Evolutionary conservation across 2,329 filamentous ascomycete species (phyloP).

Genomic region (Xylaria polymorpha): DNA sequence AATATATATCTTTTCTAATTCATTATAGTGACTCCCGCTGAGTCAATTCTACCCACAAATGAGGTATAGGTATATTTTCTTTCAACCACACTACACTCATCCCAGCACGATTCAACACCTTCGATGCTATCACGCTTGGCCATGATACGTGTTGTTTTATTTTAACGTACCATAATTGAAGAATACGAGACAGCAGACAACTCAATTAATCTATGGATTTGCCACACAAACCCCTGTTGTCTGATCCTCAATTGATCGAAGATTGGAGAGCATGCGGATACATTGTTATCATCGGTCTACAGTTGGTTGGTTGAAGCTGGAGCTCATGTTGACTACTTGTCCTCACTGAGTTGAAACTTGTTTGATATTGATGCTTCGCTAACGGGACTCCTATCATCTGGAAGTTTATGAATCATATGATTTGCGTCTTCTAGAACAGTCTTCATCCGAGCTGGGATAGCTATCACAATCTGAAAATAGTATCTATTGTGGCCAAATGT

Average conservation of each 20-base stretch:
- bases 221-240: slow-evolving; percentile 2
- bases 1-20: background rate
- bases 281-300: background rate
- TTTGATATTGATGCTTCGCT: background rate
- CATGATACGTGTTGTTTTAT: background rate
- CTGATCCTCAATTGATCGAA: background rate
- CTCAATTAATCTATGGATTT: background rate
- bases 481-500: background rate
- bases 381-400: background rate
- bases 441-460: too few species aligned
- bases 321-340: slow-evolving; percentile 9
- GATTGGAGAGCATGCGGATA: background rate
- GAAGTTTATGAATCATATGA: background rate
- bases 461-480: too few species aligned
- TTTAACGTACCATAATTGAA: background rate
- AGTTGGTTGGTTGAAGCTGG: background rate
- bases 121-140: background rate
- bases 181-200: background rate
- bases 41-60: background rate
- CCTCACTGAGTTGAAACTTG: background rate
- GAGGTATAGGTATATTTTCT: background rate
- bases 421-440: too few species aligned
- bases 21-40: background rate
- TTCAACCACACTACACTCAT: background rate
- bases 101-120: background rate